A percentile compares a stretch with the other conserved stretches of the same genome.
These are phyloP conservation scores for Plasmodium gallinaceum DNA, from an alignment of 169 alveolate genomes.

Conservation along the genomic window DNA sequence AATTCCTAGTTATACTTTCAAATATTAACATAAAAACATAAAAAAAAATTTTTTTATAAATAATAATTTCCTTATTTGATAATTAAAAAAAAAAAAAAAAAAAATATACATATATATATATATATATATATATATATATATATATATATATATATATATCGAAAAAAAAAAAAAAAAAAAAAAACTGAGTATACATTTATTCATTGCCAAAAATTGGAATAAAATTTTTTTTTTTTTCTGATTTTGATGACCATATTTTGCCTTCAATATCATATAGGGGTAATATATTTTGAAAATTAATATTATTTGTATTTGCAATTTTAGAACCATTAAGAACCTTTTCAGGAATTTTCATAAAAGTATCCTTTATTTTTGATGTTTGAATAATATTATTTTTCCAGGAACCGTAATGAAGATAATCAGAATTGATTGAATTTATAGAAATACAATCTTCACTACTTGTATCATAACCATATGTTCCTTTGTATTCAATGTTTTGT, in stretches of 20 bases:
- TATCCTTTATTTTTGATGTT: conserved; percentile 24
- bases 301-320: conserved; percentile 17
- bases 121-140: not conserved
- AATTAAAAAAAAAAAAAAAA: too few species aligned
- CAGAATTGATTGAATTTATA: conserved; percentile 1
- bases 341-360: conserved; percentile 10
- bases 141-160: not conserved
- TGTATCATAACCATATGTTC: conserved; percentile 17
- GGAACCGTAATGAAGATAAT: conserved; percentile 7
- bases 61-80: too few species aligned
- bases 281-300: conserved; percentile 22
- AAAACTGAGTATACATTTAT: not conserved
- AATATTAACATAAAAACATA: not conserved
- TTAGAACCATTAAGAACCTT: conserved; percentile 2
- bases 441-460: conserved; percentile 13
- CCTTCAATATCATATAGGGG: conserved; percentile 73
- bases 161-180: not conserved
- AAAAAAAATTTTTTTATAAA: too few species aligned
- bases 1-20: not conserved
- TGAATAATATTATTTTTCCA: conserved; percentile 7
- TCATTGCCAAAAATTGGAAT: conserved; percentile 41
- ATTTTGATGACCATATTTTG: conserved; percentile 37
- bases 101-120: not conserved
- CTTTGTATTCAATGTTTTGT: conserved; percentile 9
- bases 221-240: conserved; percentile 26